These are phyloP conservation scores for Malassezia dermatis DNA, from an alignment of 1,284 basidiomycete species.

Conservation along the genomic window DNA sequence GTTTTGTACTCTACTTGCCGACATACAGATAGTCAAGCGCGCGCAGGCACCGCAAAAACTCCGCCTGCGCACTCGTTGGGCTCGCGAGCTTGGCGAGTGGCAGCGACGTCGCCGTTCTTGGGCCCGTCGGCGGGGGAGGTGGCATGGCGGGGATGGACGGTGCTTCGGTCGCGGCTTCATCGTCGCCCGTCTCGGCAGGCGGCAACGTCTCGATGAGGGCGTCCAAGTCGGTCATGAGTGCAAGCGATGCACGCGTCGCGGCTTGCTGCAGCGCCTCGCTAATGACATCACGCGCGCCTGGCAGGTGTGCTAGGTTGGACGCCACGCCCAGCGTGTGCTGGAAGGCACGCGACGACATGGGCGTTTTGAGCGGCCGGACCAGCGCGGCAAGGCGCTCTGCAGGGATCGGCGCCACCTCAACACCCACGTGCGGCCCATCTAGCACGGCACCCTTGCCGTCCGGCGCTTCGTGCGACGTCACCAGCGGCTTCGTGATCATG, in stretches of 20 bases:
- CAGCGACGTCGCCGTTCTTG: constrained; percentile 21
- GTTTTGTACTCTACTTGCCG: constrained; percentile 14
- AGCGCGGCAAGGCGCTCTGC: constrained; percentile 33
- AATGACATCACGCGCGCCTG: constrained; percentile 34
- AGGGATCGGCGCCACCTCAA: constrained; percentile 19
- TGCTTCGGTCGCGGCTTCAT: not conserved
- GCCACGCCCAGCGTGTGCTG: constrained; percentile 45
- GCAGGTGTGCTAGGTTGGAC: constrained; percentile 32
- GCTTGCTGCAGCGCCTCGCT: constrained; percentile 32
- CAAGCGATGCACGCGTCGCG: constrained; percentile 29
- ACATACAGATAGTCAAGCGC: constrained; percentile 38
- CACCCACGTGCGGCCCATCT: constrained; percentile 2
- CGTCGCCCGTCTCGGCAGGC: constrained; percentile 21
- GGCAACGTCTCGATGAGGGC: constrained; percentile 33
- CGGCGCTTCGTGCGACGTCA: constrained; percentile 10
- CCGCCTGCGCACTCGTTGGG: constrained; percentile 40
- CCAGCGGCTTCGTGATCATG: constrained; percentile 38
- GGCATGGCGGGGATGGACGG: not conserved
- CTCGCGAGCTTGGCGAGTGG: constrained; percentile 41
- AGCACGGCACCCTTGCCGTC: constrained; percentile 6
- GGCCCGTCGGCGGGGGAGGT: constrained; percentile 1
- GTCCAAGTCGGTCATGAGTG: constrained; percentile 34
- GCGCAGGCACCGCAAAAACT: constrained; percentile 39
- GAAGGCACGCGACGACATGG: constrained; percentile 42
- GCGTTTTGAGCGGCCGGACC: constrained; percentile 39